Base-by-base conservation (phyloP, 2,329 filamentous ascomycete species). In the Penicillium sp. region DNA sequence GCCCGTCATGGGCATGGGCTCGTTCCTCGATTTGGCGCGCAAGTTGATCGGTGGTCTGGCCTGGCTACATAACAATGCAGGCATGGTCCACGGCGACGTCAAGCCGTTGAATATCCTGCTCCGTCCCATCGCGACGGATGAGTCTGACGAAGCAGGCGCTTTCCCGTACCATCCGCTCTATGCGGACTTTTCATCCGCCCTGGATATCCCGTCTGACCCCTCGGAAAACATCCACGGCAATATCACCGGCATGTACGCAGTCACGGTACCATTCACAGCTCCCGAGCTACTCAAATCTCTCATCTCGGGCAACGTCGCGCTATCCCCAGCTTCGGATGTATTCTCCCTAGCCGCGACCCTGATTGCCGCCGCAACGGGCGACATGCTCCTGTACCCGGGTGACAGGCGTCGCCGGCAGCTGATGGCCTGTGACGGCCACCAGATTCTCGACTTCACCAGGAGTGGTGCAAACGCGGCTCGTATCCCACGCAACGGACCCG, bases 71-170 rank as follows among this genome's bases (percentile, higher is more conserved):
- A 57, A 62, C 30, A 54, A 57, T 3, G 65, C 69, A 2, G 65
- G 68, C 4, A 65, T 79, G 4, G 68, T 78, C 2, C 77, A 79
- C 55, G 76, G 74, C 1, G 76, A 78, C 61, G 72, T 79, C 60
- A 79, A 79, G 53, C 75, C 74, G 5, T 69, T 72, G 41, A 79
- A 78, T 36, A 64, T 78, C 25, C 64, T 78, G 0, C 63, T 79
- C 2, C 65, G 63, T 3, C 58, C 62, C 20, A 53, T 61, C 5
- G 41, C 54, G n/a, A 51, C 52, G 4, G 46, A 54, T 7, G 27
- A 50, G 31, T 46, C 46, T 25, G 24, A 41, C 6, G 53, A 56
- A 4, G 52, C 53, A 3, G 48, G 43, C 10, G 55, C 47, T 5
- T 73, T 76, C 31, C 63, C 66, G 0, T 76, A 66, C 46, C 67